Conservation (phyloP, 2,329 filamentous ascomycete genomes). For the Diaporthe australafricana region DNA sequence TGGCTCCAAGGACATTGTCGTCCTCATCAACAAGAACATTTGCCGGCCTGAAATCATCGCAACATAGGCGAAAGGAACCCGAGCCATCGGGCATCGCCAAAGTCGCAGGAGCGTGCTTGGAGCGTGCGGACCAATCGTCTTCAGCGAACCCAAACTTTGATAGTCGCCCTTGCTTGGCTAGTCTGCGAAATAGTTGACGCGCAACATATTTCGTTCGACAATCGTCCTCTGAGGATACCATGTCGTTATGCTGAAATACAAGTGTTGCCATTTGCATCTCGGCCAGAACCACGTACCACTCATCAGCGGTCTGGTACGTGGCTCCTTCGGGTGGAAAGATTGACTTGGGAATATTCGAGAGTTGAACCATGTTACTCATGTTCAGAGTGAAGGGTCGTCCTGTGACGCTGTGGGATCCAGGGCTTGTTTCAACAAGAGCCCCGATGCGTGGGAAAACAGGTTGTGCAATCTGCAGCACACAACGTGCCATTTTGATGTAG, state of each 20-base stretch:
- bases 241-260: conserved; percentile 54
- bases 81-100: conserved; percentile 32
- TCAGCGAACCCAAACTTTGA: conserved; percentile 45
- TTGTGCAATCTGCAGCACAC: conserved; percentile 2
- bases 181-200: conserved; percentile 53
- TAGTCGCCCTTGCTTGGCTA: conserved; percentile 44
- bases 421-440: neutral
- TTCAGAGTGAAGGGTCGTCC: conserved; percentile 12
- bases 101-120: conserved; percentile 9
- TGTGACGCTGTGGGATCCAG: neutral
- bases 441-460: conserved; percentile 11
- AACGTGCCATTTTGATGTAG: neutral
- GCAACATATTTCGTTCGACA: conserved; percentile 53
- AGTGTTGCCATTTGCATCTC: conserved; percentile 55
- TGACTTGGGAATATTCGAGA: neutral
- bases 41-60: conserved; percentile 47
- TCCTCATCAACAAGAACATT: conserved; percentile 49
- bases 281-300: conserved; percentile 53
- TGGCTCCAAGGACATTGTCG: conserved; percentile 45
- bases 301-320: conserved; percentile 41
- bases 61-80: conserved; percentile 45
- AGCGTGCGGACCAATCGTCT: conserved; percentile 43
- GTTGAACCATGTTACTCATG: conserved; percentile 14
- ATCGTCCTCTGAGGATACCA: conserved; percentile 51
- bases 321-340: conserved; percentile 26